Evolutionary conservation across 495 filamentous ascomycete species (phyloP).

Genomic region (Tuber brumale): DNA sequence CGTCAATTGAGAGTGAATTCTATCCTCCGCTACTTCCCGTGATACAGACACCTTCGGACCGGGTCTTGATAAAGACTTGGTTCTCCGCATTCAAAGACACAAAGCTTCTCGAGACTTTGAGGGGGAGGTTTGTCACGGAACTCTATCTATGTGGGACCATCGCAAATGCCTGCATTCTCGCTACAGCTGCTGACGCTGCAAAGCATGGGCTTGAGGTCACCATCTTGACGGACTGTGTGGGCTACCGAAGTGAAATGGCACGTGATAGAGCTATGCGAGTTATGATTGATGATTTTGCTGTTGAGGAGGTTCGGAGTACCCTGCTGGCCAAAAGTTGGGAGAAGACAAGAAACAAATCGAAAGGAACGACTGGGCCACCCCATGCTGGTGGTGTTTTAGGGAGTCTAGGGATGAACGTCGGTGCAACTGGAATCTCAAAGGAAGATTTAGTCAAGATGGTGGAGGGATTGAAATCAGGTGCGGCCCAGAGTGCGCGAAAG

Average conservation of each 20-base stretch:
- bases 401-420: slow-evolving; percentile 47
- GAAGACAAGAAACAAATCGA: slow-evolving; percentile 10
- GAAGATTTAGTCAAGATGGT: slow-evolving; percentile 40
- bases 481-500: slow-evolving; percentile 7
- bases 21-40: slow-evolving; percentile 53
- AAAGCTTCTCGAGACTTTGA: slow-evolving; percentile 61
- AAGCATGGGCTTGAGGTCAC: slow-evolving; percentile 78
- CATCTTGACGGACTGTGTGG: slow-evolving; percentile 82
- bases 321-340: slow-evolving; percentile 27
- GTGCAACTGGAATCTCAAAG: slow-evolving; percentile 43
- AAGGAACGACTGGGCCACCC: background rate
- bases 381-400: slow-evolving; percentile 43
- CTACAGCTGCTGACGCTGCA: slow-evolving; percentile 86
- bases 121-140: slow-evolving; percentile 75
- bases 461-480: slow-evolving; percentile 21
- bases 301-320: slow-evolving; percentile 45
- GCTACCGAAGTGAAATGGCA: slow-evolving; percentile 64
- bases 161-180: slow-evolving; percentile 83
- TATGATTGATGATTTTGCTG: slow-evolving; percentile 57
- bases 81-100: slow-evolving; percentile 84
- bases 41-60: slow-evolving; percentile 56
- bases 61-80: slow-evolving; percentile 66
- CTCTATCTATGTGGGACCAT: slow-evolving; percentile 87
- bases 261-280: slow-evolving; percentile 70
- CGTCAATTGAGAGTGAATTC: slow-evolving; percentile 63